A percentile compares a stretch with the other conserved stretches of the same genome.
Conservation (phyloP, 306 rosid species). For the Sicyos baderoa region DNA sequence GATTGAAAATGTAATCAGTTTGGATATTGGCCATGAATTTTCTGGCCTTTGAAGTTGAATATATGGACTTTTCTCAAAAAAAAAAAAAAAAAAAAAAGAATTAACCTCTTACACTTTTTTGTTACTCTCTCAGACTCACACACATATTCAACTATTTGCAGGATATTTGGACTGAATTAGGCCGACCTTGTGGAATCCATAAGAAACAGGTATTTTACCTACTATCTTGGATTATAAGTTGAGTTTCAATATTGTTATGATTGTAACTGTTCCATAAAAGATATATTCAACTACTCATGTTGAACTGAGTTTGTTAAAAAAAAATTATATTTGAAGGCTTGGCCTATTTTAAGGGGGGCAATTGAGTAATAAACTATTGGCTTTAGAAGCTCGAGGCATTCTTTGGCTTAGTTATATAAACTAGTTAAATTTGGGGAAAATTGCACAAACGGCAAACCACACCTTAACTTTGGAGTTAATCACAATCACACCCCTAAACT, state of each 20-base stretch:
- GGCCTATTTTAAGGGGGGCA: background rate
- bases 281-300: background rate
- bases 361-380: background rate
- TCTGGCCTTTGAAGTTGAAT: no score
- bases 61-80: no score
- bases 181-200: conserved; percentile 95
- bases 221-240: conserved; percentile 19
- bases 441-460: no score
- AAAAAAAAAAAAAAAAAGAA: no score
- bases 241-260: background rate
- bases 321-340: conserved; percentile 1
- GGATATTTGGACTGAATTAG: conserved; percentile 98
- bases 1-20: no score
- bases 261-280: background rate
- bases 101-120: background rate
- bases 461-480: no score
- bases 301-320: background rate
- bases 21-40: no score
- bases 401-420: background rate
- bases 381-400: background rate
- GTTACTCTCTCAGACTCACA: background rate
- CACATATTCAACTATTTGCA: conserved; percentile 27
- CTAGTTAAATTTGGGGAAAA: background rate
- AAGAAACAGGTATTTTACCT: conserved; percentile 67
- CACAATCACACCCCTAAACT: no score